These are phyloP conservation scores for Eimeria falciformis DNA, from an alignment of 169 alveolate species.

Conservation along the genomic window DNA sequence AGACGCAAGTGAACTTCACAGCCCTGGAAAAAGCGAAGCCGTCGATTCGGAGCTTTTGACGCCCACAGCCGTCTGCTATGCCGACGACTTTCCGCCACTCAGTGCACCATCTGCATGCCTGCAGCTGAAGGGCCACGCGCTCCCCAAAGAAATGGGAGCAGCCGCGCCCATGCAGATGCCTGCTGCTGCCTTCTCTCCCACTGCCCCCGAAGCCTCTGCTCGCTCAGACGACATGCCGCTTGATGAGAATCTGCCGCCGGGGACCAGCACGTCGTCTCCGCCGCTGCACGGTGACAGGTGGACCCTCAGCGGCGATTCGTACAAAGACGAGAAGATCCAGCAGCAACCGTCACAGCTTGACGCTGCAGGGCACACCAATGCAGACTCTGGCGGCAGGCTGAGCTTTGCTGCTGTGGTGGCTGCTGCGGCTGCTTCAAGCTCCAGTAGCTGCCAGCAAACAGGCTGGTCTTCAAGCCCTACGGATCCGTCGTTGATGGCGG, in stretches of 20 bases:
- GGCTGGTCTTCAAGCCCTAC: conserved; percentile 68
- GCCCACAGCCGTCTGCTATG: conserved; percentile 34
- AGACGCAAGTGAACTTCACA: background rate
- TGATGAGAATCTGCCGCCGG: background rate
- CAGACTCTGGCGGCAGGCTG: background rate
- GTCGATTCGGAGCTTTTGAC: conserved; percentile 7
- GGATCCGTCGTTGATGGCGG: conserved; percentile 15
- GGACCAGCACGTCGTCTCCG: background rate
- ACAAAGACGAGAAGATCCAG: background rate
- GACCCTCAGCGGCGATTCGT: background rate
- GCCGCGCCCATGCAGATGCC: background rate
- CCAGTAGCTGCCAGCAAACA: conserved; percentile 10
- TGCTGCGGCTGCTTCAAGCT: conserved; percentile 20
- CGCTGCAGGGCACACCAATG: background rate
- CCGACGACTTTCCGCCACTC: conserved; percentile 65
- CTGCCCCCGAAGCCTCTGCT: background rate
- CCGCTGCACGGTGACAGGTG: background rate
- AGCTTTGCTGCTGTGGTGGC: conserved; percentile 68
- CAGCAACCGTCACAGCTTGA: background rate
- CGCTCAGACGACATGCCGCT: background rate
- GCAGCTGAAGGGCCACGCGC: background rate
- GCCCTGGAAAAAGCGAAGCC: background rate
- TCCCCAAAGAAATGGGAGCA: background rate
- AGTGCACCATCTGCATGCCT: background rate
- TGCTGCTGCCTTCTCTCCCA: background rate